phyloP scores from a whole-genome alignment of 768 basidiomycete species.

The Leucosporidium creatinivorum region DNA sequence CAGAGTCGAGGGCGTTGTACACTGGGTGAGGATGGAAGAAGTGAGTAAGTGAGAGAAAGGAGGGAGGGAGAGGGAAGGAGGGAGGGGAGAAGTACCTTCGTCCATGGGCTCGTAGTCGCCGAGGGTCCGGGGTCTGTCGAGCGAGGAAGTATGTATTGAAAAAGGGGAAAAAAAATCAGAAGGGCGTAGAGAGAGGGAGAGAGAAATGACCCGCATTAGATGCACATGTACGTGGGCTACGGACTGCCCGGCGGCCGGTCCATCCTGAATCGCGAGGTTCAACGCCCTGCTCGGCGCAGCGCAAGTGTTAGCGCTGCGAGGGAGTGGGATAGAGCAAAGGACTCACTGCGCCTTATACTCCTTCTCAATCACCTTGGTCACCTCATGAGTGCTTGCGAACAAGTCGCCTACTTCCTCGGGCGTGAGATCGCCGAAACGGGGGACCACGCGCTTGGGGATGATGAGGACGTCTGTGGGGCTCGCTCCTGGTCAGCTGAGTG shows the following conservation, averaged over 20 bases:
- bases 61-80: neutral
- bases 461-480: conserved; percentile 52
- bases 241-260: conserved; percentile 65
- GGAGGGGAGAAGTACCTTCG: conserved; percentile 4
- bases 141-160: too few relatives aligned
- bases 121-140: conserved; percentile 55
- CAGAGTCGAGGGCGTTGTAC: conserved; percentile 64
- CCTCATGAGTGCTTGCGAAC: conserved; percentile 68
- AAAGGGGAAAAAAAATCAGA: too few relatives aligned
- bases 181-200: too few relatives aligned
- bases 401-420: conserved; percentile 65
- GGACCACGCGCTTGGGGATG: conserved; percentile 50
- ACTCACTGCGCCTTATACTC: conserved; percentile 67
- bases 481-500: too few relatives aligned
- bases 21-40: conserved; percentile 13
- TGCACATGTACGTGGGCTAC: conserved; percentile 95
- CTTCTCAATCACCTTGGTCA: conserved; percentile 70
- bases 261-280: conserved; percentile 31
- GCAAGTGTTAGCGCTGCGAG: too few relatives aligned
- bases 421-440: conserved; percentile 50
- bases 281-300: conserved; percentile 3
- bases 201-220: conserved; percentile 46
- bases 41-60: neutral
- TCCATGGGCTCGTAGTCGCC: conserved; percentile 47
- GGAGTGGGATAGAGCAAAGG: too few relatives aligned